Percentiles rank a stretch among this genome's conserved stretches.
Conservation (phyloP, 2,329 filamentous ascomycete genomes). For the Simplicillium aogashimaense region DNA sequence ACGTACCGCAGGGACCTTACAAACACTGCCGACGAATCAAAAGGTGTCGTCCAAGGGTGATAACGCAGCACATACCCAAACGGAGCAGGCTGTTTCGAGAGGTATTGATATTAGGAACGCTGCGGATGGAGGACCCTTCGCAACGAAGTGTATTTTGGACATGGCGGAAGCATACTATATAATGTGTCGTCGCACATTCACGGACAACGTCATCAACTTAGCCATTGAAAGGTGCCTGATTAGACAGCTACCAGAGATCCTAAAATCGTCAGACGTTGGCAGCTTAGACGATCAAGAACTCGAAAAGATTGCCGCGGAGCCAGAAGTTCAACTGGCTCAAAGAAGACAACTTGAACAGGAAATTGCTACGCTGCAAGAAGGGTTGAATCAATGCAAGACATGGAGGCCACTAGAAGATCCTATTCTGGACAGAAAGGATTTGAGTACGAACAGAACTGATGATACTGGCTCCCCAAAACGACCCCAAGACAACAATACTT, state of each 20-base stretch:
- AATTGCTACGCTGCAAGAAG: slow-evolving; percentile 1
- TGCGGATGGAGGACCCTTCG: slow-evolving; percentile 24
- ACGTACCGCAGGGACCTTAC: slow-evolving; percentile 7
- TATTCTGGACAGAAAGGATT: too few relatives aligned
- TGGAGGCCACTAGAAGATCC: neutral
- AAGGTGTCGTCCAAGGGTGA: slow-evolving; percentile 4
- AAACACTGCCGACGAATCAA: slow-evolving; percentile 1
- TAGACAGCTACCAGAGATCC: slow-evolving; percentile 25
- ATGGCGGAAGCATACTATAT: slow-evolving; percentile 34
- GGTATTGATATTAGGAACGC: too few relatives aligned
- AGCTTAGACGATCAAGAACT: slow-evolving; percentile 20
- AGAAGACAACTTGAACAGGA: slow-evolving; percentile 4
- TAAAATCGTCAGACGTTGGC: slow-evolving; percentile 26
- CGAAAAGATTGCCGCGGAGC: slow-evolving; percentile 19
- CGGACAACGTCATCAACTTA: slow-evolving; percentile 37
- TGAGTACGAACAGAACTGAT: too few relatives aligned
- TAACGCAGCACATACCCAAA: too few relatives aligned
- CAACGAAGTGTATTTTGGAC: slow-evolving; percentile 28
- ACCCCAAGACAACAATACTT: too few relatives aligned
- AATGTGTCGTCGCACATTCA: slow-evolving; percentile 23
- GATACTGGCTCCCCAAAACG: too few relatives aligned
- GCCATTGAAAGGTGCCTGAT: slow-evolving; percentile 39
- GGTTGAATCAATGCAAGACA: slow-evolving; percentile 3
- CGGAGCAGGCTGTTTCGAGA: too few relatives aligned
- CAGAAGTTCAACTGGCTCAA: slow-evolving; percentile 12